A percentile compares a stretch with the other conserved stretches of the same genome.
Evolutionary conservation across 345 rosid species (phyloP).

Genomic region (Brassica nigra): DNA sequence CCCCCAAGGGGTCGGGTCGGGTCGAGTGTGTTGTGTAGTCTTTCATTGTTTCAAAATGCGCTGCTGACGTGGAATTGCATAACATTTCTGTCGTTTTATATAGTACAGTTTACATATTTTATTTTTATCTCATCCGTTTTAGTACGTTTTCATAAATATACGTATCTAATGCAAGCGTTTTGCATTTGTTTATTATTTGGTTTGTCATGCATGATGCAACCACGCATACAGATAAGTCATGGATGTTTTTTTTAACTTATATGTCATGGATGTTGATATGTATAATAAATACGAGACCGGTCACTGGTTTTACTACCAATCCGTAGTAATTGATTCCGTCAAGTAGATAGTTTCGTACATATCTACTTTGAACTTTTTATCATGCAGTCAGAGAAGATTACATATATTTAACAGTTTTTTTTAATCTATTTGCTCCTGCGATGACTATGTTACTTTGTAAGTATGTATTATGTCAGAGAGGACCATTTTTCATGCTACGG

Average conservation of each 20-base stretch:
- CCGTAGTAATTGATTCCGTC: neutral
- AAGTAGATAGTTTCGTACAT: neutral
- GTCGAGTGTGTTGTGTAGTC: slow-evolving; percentile 9
- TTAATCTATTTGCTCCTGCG: neutral
- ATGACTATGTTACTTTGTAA: neutral
- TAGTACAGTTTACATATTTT: neutral
- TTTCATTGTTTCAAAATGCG: slow-evolving; percentile 27
- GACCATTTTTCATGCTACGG: neutral
- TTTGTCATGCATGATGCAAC: neutral
- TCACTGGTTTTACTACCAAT: neutral
- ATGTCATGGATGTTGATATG: neutral
- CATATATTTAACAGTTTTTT: neutral
- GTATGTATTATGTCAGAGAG: neutral
- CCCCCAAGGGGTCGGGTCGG: slow-evolving; percentile 6
- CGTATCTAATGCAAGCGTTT: neutral
- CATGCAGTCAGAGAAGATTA: neutral
- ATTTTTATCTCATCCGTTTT: neutral
- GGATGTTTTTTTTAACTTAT: neutral
- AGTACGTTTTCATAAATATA: neutral
- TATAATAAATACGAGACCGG: neutral
- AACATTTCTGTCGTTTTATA: neutral
- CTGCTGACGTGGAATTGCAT: slow-evolving; percentile 39
- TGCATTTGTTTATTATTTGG: neutral
- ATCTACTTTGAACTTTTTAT: neutral
- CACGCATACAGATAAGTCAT: neutral